Evolutionary conservation across 1,284 basidiomycete species (phyloP), one percentile per base, ranked within the genome.

Genomic region (Cystobasidium sp.): DNA sequence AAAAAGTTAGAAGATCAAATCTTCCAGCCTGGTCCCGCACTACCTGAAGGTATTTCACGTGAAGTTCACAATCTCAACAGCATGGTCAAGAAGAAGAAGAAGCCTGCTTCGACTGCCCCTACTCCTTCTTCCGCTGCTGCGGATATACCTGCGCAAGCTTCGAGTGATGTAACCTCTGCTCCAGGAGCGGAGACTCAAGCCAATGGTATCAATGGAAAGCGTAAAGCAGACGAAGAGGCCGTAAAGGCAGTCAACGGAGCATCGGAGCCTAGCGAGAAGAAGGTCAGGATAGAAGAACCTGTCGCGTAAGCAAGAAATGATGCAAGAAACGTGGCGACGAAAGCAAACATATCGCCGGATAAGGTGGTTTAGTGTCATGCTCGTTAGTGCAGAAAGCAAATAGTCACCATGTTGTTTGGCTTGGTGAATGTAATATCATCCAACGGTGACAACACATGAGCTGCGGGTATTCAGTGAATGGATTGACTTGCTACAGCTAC

Each of bases 81-180:
- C 53, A 61, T 80, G 52, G 79, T 79, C 68, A 79, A 79, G 71
- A 77, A 77, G 67, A 80, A 80, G 77, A 79, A 79, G 76, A 78
- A 77, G 58, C 53, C 59, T 10, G 47, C 62, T 7, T 24, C 68
- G 0, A 39, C 66, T 6, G 47, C 22, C 7, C 31, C 53, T 16
- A 18, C 58, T 20, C 51, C 47, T 12, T 47, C 47, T 59, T 47
- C 67, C 41, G 46, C 47, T 24, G 65, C 41, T 39, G 18, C 39
- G 41, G 41, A 14, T 18, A 37, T 37, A 37, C 39, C 39, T 24
- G 59, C n/a, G 8, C 49, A 64, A 22, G 16, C 37, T 39, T 51
- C 20, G 37, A 14, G 20, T 3, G 16, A 14, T 20, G 47, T 3
- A 16, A 20, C 20, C 2, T 20, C 47, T 51, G 47, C 47, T 51